A percentile compares a stretch with the other conserved stretches of the same genome.
phyloP scores from a whole-genome alignment of 768 basidiomycete species.

The Fomitopsis serialis region DNA sequence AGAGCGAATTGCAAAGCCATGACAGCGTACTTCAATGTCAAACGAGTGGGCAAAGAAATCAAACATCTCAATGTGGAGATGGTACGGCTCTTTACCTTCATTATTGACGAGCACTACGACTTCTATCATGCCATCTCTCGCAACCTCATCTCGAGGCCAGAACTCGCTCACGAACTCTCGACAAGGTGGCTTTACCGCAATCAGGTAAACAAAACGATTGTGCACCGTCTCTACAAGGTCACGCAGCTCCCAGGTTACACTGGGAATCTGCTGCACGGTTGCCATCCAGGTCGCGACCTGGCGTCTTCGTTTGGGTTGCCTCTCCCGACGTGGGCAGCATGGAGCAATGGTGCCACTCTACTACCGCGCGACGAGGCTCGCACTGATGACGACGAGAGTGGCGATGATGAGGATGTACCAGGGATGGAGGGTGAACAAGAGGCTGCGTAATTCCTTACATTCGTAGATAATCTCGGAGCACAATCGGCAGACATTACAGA shows the following conservation, averaged over 20 bases:
- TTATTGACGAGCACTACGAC: constrained; percentile 22
- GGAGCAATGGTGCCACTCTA: not conserved
- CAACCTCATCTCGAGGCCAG: not conserved
- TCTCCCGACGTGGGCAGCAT: not conserved
- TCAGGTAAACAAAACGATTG: constrained; percentile 1
- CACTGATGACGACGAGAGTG: no score
- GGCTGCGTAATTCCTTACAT: no score
- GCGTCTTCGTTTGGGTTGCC: not conserved
- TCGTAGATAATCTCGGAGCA: no score
- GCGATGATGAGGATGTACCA: no score
- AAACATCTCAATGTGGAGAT: constrained; percentile 28
- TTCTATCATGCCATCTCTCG: not conserved
- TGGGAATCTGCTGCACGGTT: no score
- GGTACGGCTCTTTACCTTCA: constrained; percentile 17
- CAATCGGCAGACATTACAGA: no score
- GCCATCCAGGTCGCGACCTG: not conserved
- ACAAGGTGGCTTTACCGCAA: constrained; percentile 1
- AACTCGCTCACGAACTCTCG: constrained; percentile 7
- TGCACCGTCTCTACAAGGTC: not conserved
- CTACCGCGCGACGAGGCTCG: not conserved
- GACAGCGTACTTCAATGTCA: constrained; percentile 24
- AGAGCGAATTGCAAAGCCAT: constrained; percentile 32
- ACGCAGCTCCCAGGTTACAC: no score
- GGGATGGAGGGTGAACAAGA: not conserved
- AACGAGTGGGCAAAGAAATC: constrained; percentile 28